These are phyloP conservation scores for Trichosporon coremiiforme DNA, from an alignment of 1,284 basidiomycete species.

Conservation along the genomic window DNA sequence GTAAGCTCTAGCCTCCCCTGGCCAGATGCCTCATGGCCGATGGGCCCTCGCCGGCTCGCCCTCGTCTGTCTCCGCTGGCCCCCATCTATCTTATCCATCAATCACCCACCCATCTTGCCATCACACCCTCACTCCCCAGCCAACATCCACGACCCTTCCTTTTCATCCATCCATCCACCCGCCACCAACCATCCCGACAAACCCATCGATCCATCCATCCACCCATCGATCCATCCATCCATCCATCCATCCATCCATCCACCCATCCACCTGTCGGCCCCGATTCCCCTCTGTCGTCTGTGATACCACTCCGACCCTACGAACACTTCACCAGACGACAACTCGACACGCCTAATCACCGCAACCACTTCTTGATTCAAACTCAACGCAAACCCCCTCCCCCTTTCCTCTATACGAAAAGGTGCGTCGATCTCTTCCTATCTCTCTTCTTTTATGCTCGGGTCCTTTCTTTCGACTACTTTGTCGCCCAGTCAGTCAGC, in stretches of 20 bases:
- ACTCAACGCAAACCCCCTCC: background rate
- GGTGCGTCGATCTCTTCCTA: background rate
- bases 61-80: background rate
- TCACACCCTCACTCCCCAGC: slow-evolving; percentile 18
- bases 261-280: slow-evolving; percentile 48
- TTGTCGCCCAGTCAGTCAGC: background rate
- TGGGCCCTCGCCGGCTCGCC: background rate
- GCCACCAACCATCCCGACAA: background rate
- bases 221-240: slow-evolving; percentile 25
- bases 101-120: slow-evolving; percentile 2
- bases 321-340: background rate
- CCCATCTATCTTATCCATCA: slow-evolving; percentile 14
- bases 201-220: slow-evolving; percentile 11
- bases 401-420: background rate
- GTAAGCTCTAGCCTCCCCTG: background rate
- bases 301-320: slow-evolving; percentile 9
- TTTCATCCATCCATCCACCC: slow-evolving; percentile 17
- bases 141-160: slow-evolving; percentile 20
- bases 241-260: slow-evolving; percentile 36
- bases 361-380: background rate
- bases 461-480: background rate
- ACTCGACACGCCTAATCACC: background rate
- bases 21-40: background rate
- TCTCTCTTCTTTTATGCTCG: background rate
- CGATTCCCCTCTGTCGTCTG: slow-evolving; percentile 19